These are phyloP conservation scores for Abrus pulchellus DNA, from an alignment of 306 rosid species.

Conservation along the genomic window DNA sequence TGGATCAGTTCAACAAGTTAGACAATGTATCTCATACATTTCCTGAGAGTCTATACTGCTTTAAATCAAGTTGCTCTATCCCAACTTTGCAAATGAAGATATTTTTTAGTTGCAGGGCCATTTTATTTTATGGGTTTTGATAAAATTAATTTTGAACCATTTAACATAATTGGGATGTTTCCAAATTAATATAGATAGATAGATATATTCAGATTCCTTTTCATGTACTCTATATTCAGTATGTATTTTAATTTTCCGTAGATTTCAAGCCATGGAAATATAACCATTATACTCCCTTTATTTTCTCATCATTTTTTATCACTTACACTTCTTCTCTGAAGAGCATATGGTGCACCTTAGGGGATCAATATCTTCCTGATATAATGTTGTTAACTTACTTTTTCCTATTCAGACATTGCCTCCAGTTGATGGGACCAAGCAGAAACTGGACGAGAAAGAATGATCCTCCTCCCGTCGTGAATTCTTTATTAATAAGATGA, in stretches of 20 bases:
- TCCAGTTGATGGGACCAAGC: conserved; percentile 50
- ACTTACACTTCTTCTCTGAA: not conserved
- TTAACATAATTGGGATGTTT: no score
- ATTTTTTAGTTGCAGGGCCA: not conserved
- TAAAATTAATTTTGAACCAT: no score
- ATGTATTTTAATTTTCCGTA: conserved; percentile 24
- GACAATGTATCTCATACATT: conserved; percentile 13
- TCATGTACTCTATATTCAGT: conserved; percentile 14
- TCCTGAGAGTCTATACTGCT: not conserved
- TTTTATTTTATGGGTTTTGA: no score
- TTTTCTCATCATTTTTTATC: conserved; percentile 21
- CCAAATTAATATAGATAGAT: no score
- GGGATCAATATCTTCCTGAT: not conserved
- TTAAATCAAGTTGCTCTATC: not conserved
- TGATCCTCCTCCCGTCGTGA: conserved; percentile 35
- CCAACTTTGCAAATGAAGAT: conserved; percentile 2
- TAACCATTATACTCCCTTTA: not conserved
- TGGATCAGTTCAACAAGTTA: not conserved
- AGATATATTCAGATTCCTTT: no score
- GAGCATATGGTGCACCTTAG: not conserved
- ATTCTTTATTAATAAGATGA: conserved; percentile 7
- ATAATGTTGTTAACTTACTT: conserved; percentile 25
- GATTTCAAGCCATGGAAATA: not conserved
- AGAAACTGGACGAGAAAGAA: conserved; percentile 48
- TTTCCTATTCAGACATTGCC: conserved; percentile 53